Evolutionary conservation across 208 protist genomes (phyloP).

Genomic region (Angomonas ambiguus): DNA sequence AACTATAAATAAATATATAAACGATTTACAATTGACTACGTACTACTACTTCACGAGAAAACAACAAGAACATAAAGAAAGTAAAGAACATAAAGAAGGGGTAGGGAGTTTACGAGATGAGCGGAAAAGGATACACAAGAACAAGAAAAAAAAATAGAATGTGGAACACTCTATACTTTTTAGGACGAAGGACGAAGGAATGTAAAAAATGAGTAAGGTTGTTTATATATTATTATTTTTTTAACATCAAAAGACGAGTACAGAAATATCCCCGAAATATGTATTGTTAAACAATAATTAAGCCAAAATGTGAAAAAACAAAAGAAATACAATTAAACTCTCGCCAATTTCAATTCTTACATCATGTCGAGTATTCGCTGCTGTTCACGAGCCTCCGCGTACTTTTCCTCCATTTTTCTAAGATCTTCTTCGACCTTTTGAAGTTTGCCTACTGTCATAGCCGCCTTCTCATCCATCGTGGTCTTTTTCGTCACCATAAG

Average conservation of each 20-base stretch:
- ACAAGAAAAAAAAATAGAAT: background rate
- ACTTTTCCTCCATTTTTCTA: slow-evolving; percentile 8
- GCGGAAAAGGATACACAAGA: background rate
- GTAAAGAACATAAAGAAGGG: slow-evolving; percentile 16
- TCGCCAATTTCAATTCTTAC: background rate
- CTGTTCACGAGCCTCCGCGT: slow-evolving; percentile 14
- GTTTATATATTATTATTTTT: background rate
- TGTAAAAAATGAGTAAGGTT: background rate
- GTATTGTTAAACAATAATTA: too few species aligned
- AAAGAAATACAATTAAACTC: background rate
- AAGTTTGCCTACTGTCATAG: slow-evolving; percentile 15
- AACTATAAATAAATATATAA: background rate
- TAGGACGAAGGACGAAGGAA: background rate
- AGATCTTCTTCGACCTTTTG: too few species aligned
- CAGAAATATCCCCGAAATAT: too few species aligned
- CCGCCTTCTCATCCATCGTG: slow-evolving; percentile 19
- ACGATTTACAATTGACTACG: background rate
- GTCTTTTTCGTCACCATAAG: slow-evolving; percentile 38
- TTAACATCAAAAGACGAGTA: background rate
- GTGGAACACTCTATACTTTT: too few species aligned
- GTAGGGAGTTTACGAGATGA: background rate
- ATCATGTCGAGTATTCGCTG: slow-evolving; percentile 17
- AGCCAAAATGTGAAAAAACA: too few species aligned
- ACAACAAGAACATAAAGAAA: background rate
- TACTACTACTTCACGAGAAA: background rate